These are phyloP conservation scores for Phytophthora pisi DNA, from an alignment of 352 stramenopile species.

Conservation along the genomic window DNA sequence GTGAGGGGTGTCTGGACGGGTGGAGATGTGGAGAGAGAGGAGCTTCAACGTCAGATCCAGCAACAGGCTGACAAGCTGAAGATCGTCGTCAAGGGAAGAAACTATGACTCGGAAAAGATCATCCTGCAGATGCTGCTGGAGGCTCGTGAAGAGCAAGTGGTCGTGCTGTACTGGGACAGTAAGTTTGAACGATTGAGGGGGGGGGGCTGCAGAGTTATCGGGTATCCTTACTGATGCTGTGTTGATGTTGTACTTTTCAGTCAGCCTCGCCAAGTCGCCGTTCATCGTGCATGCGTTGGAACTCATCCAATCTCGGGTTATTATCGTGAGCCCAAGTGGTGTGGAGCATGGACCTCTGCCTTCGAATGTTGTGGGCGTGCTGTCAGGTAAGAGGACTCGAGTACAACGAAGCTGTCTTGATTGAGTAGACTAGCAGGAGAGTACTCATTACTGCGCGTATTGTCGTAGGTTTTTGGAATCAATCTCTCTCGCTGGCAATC, in stretches of 20 bases:
- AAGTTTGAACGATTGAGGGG: constrained; percentile 4
- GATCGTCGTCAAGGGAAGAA: constrained; percentile 17
- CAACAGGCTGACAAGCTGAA: constrained; percentile 17
- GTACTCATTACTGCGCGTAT: neutral
- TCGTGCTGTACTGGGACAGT: constrained; percentile 51
- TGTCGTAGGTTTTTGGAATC: constrained; percentile 28
- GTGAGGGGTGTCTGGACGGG: constrained; percentile 27
- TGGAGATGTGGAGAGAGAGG: constrained; percentile 15
- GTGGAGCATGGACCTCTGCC: constrained; percentile 39
- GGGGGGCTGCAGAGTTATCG: neutral
- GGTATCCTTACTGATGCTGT: neutral
- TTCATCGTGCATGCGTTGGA: constrained; percentile 32
- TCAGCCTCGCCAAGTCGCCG: constrained; percentile 32
- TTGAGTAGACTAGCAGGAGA: neutral
- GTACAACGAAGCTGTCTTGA: neutral
- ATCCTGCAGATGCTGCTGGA: constrained; percentile 28
- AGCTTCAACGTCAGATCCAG: constrained; percentile 22
- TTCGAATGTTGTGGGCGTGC: constrained; percentile 34
- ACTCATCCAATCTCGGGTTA: constrained; percentile 27
- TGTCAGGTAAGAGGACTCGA: constrained; percentile 21
- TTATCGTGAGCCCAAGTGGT: constrained; percentile 34
- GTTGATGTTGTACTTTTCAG: constrained; percentile 10
- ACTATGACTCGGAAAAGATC: constrained; percentile 23
- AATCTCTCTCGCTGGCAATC: constrained; percentile 35
- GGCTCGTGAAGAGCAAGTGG: constrained; percentile 21